Conservation (phyloP, 2,329 filamentous ascomycete genomes). For the Phialophora expanda region DNA sequence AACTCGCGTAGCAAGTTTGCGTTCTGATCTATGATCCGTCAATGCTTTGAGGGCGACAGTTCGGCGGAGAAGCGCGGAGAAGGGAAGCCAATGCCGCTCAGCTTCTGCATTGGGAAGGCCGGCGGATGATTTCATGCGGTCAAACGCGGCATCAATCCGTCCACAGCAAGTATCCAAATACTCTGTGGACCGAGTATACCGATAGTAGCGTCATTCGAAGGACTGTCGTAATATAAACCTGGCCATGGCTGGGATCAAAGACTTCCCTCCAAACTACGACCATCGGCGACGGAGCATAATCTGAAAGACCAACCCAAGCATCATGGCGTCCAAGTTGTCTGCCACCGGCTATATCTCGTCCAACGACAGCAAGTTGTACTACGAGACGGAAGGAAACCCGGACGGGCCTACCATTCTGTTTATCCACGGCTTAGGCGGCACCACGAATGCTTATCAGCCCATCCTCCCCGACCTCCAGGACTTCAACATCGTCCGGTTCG, state of each 20-base stretch:
- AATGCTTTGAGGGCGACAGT: background rate
- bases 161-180: background rate
- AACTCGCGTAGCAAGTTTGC: background rate
- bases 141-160: conserved; percentile 15
- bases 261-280: background rate
- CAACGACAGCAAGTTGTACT: conserved; percentile 20
- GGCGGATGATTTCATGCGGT: conserved; percentile 7
- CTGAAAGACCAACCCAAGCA: background rate
- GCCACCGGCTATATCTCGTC: conserved; percentile 12
- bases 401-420: conserved; percentile 47
- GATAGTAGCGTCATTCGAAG: background rate
- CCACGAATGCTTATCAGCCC: conserved; percentile 52
- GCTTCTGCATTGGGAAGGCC: background rate
- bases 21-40: background rate
- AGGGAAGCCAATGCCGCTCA: background rate
- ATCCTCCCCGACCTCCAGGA: conserved; percentile 47
- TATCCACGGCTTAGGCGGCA: conserved; percentile 60
- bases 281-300: background rate
- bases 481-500: conserved; percentile 53
- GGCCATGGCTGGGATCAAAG: background rate
- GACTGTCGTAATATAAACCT: background rate
- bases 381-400: conserved; percentile 19
- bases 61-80: conserved; percentile 17
- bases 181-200: background rate
- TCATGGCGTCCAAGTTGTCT: conserved; percentile 21